Evolutionary conservation across 495 filamentous ascomycete species (phyloP).

Genomic region (Aspergillus diversus): DNA sequence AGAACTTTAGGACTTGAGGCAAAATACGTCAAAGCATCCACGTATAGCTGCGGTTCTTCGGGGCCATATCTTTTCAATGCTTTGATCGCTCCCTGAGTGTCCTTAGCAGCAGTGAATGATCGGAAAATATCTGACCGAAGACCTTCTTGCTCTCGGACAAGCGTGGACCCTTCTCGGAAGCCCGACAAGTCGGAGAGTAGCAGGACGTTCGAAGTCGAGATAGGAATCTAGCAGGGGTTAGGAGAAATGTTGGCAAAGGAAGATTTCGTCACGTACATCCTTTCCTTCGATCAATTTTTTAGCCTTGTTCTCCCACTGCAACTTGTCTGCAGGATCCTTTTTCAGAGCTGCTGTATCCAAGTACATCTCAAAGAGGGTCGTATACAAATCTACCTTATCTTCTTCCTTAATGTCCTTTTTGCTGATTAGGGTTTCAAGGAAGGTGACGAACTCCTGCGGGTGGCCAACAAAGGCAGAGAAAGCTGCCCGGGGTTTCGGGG

Average conservation of each 20-base stretch:
- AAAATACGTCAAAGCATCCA: slow-evolving; percentile 91
- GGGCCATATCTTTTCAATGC: slow-evolving; percentile 90
- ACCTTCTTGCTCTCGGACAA: slow-evolving; percentile 93
- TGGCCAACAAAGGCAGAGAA: slow-evolving; percentile 98
- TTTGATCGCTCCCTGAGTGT: slow-evolving; percentile 86
- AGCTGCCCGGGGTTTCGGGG: slow-evolving; percentile 82
- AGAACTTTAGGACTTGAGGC: slow-evolving; percentile 81
- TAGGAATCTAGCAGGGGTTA: slow-evolving; percentile 60
- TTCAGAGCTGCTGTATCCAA: slow-evolving; percentile 82
- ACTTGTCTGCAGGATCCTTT: slow-evolving; percentile 64
- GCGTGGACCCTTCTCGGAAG: slow-evolving; percentile 86
- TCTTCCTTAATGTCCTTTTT: slow-evolving; percentile 66
- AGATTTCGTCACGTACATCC: slow-evolving; percentile 49
- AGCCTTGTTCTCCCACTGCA: slow-evolving; percentile 88
- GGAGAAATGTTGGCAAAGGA: not conserved
- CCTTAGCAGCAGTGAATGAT: slow-evolving; percentile 91
- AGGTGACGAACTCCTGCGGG: slow-evolving; percentile 83
- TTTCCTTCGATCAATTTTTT: slow-evolving; percentile 79
- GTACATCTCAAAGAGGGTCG: slow-evolving; percentile 97
- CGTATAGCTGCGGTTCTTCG: slow-evolving; percentile 89
- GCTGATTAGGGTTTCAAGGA: slow-evolving; percentile 81
- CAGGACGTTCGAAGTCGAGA: slow-evolving; percentile 92
- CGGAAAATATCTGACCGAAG: slow-evolving; percentile 94
- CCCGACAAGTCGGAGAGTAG: slow-evolving; percentile 89
- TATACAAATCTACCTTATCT: slow-evolving; percentile 86